Percentiles rank a stretch among this genome's conserved stretches.
phyloP scores from a whole-genome alignment of 1,284 basidiomycete species.

The Amylostereum areolatum region DNA sequence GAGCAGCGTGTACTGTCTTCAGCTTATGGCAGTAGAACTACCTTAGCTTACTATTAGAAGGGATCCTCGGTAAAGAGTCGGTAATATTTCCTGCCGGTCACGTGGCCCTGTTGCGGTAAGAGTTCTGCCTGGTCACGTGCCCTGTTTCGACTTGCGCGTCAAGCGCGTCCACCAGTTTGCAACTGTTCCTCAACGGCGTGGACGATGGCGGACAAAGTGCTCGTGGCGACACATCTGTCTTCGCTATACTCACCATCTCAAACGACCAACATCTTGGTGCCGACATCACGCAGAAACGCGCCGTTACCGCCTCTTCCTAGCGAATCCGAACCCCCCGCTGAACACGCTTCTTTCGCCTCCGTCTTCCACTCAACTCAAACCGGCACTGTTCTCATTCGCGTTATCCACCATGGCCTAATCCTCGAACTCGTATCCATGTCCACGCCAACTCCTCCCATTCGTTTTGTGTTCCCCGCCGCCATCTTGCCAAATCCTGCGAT shows the following conservation, averaged over 20 bases:
- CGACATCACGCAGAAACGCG: slow-evolving; percentile 50
- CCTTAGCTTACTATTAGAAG: too few relatives aligned
- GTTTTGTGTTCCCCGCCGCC: slow-evolving; percentile 74
- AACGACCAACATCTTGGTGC: slow-evolving; percentile 47
- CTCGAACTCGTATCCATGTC: slow-evolving; percentile 75
- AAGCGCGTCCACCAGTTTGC: too few relatives aligned
- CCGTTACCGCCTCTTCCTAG: slow-evolving; percentile 35
- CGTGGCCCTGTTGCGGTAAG: too few relatives aligned
- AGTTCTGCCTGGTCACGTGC: too few relatives aligned
- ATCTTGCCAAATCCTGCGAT: slow-evolving; percentile 64
- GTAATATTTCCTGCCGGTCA: too few relatives aligned
- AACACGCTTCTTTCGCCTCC: slow-evolving; percentile 70
- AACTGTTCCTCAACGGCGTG: too few relatives aligned
- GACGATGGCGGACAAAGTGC: slow-evolving; percentile 40
- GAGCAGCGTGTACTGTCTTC: too few relatives aligned
- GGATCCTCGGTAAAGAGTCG: too few relatives aligned
- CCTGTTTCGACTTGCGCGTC: too few relatives aligned
- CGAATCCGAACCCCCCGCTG: slow-evolving; percentile 52
- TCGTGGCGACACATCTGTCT: slow-evolving; percentile 61
- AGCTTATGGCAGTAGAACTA: too few relatives aligned
- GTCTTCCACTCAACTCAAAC: slow-evolving; percentile 52
- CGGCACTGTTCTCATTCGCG: slow-evolving; percentile 68
- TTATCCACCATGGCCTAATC: slow-evolving; percentile 69
- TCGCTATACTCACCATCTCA: slow-evolving; percentile 50
- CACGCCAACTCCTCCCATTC: slow-evolving; percentile 54